Conservation (phyloP, 768 basidiomycete genomes). For the Lactarius hatsudake region DNA sequence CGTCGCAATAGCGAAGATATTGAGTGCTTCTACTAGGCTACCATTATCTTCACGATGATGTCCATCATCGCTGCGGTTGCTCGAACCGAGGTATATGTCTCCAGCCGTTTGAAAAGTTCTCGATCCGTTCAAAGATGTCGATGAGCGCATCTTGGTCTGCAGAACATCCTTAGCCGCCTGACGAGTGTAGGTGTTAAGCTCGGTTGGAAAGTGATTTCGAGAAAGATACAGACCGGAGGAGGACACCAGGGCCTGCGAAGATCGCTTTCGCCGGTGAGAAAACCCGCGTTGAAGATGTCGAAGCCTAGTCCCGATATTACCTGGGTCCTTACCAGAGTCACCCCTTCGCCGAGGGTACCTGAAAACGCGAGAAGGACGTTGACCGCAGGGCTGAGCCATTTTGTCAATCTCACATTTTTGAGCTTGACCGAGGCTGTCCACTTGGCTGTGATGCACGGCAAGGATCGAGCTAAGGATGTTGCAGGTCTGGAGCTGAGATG, state of each 20-base stretch:
- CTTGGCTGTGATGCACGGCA: background rate
- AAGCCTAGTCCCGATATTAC: background rate
- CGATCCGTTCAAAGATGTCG: conserved; percentile 1
- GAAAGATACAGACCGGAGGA: background rate
- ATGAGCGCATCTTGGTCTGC: background rate
- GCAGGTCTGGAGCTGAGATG: background rate
- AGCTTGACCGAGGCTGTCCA: background rate
- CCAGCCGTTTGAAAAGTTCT: background rate
- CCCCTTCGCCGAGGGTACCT: background rate
- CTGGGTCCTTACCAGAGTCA: background rate
- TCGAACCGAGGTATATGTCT: background rate
- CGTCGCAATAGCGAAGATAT: background rate
- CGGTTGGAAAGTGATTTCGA: background rate
- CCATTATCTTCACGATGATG: conserved; percentile 2
- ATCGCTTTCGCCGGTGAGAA: background rate
- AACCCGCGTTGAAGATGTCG: background rate
- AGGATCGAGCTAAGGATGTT: background rate
- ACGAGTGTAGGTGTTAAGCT: background rate
- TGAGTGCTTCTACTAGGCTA: background rate
- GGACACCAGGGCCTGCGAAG: conserved; percentile 1
- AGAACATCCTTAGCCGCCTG: background rate
- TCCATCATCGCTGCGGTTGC: background rate
- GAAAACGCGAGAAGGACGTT: conserved; percentile 5
- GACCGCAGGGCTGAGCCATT: background rate
- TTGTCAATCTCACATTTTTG: background rate